phyloP scores from a whole-genome alignment of 2,329 filamentous ascomycete species.

The Nectriaceae sp. region DNA sequence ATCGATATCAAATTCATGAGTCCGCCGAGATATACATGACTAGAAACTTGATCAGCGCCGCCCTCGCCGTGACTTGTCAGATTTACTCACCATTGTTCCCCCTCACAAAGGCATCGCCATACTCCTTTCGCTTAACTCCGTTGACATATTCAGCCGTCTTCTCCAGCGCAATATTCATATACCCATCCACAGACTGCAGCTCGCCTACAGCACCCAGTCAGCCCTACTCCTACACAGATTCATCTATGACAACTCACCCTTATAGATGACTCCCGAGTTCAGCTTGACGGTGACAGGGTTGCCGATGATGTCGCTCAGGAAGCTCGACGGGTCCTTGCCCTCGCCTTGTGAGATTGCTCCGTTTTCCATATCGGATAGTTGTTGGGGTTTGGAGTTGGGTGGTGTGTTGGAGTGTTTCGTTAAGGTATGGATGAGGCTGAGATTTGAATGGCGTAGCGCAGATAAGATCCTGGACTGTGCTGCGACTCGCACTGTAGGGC shows the following conservation, averaged over 20 bases:
- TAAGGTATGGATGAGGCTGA: background rate
- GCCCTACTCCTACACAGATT: background rate
- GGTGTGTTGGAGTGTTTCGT: too few species aligned
- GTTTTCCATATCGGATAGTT: conserved; percentile 68
- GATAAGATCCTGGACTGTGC: conserved; percentile 12
- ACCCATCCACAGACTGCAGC: conserved; percentile 94
- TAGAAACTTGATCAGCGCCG: conserved; percentile 31
- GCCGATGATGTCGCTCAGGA: conserved; percentile 92
- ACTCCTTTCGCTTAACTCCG: conserved; percentile 77
- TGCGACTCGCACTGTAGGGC: conserved; percentile 26
- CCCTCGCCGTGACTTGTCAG: background rate
- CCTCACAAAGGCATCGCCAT: conserved; percentile 93
- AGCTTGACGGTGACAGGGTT: conserved; percentile 94
- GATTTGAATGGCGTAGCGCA: background rate
- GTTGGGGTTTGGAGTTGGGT: background rate
- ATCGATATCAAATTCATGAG: conserved; percentile 36
- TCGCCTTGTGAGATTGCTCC: conserved; percentile 63
- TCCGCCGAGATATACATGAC: conserved; percentile 74
- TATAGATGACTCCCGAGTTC: conserved; percentile 98
- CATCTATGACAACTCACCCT: conserved; percentile 60
- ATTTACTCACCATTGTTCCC: conserved; percentile 83
- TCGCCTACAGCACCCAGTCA: conserved; percentile 63
- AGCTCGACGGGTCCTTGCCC: conserved; percentile 89
- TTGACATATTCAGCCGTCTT: conserved; percentile 92
- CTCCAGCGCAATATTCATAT: conserved; percentile 99